Base-by-base conservation (phyloP, 495 filamentous ascomycete genomes). In the Talaromyces liani region DNA sequence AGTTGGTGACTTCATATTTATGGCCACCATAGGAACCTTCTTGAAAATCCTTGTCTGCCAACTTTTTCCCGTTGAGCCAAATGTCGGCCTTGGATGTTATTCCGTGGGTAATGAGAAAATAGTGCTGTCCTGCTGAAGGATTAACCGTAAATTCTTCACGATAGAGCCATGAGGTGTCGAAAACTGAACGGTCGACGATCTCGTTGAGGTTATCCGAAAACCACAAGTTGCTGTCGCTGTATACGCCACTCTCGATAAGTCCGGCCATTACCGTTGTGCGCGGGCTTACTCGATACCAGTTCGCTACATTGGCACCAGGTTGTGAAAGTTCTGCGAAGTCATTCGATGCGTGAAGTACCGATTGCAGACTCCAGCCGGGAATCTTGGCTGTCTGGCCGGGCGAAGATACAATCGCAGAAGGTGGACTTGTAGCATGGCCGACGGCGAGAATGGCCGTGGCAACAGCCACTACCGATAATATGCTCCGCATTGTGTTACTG, bases 11-110 rank as follows among this genome's bases (percentile, higher is more conserved):
- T 5, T 87, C 80, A 69, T 82, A 87, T 14, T 65, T 72, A 39
- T 77, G 76, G 0, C 87, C 87, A 0, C 65, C 80, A 58, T 86
- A 89, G 0, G 85, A 75, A 3, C 87, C 87, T 6, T 76, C 75
- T 65, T 88, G 86, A 8, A 72, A 60, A 3, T 74, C 64, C 8
- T 72, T 80, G 7, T 71, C 70, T 8, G 75, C 84, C 6, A 89
- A 69, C 62, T 78, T 71, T 25, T 73, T 70, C 8, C 86, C 86
- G 63, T 89, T 88, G 54, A 88, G 61, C 59, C 73, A 87, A 16
- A 89, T 81, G 60, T 88, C 85, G 9, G 83, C 86, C 34, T 77
- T 81, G 5, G 85, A 86, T 0, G 79, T 83, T 49, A 89, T 84
- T 6, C 86, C 86, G 58, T 88, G 74, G 0, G 84, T 87, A 22